These are phyloP conservation scores for Schizochytrium sp. DNA, from an alignment of 108 stramenopile genomes.

Conservation along the genomic window DNA sequence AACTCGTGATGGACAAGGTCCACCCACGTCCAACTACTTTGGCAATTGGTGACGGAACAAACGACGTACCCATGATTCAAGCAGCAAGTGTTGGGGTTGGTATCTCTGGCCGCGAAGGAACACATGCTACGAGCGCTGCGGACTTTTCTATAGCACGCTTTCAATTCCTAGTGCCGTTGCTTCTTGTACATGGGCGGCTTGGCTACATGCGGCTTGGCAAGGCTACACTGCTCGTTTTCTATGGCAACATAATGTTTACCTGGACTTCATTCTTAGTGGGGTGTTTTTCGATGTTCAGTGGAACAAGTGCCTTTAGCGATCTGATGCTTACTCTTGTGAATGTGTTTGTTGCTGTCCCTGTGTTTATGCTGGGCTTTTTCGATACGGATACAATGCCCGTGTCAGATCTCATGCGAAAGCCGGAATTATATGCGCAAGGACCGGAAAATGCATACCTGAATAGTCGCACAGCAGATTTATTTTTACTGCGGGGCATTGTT, in stretches of 20 bases:
- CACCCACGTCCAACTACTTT: conserved; percentile 90
- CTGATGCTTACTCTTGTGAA: conserved; percentile 74
- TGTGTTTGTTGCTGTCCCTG: conserved; percentile 75
- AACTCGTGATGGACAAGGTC: conserved; percentile 85
- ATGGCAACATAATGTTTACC: conserved; percentile 81
- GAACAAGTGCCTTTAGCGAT: conserved; percentile 67
- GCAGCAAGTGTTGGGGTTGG: conserved; percentile 93
- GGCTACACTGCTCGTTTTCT: conserved; percentile 78
- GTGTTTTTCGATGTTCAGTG: conserved; percentile 69
- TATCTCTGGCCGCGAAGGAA: conserved; percentile 94
- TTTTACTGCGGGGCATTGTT: conserved; percentile 34
- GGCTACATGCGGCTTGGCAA: conserved; percentile 72
- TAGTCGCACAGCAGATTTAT: not conserved
- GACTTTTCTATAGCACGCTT: conserved; percentile 76
- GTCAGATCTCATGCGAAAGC: conserved; percentile 64
- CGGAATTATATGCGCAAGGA: conserved; percentile 68
- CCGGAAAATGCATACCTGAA: conserved; percentile 56
- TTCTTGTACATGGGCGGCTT: conserved; percentile 74
- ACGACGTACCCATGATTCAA: conserved; percentile 97
- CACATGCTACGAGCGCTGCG: conserved; percentile 92
- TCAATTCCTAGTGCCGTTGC: conserved; percentile 70
- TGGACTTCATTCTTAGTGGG: conserved; percentile 72
- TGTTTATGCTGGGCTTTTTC: conserved; percentile 75
- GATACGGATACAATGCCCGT: conserved; percentile 74
- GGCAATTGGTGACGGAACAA: conserved; percentile 97